Conservation (phyloP, 352 stramenopile species). For the Globisporangium spinosum region DNA sequence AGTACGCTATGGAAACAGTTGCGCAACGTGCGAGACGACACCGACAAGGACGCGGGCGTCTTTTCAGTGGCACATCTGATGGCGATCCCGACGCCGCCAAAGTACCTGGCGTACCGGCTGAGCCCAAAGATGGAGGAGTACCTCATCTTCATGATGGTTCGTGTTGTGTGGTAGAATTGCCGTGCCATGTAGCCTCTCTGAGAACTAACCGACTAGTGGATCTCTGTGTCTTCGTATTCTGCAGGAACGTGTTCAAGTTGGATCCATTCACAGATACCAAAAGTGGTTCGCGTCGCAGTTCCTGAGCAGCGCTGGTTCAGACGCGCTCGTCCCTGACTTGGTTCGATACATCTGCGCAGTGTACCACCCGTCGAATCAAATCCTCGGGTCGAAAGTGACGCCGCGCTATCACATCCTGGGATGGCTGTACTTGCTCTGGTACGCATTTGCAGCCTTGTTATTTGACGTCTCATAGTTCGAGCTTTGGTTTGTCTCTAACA, state of each 20-base stretch:
- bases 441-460: slow-evolving; percentile 7
- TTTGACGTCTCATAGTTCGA: neutral
- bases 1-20: slow-evolving; percentile 79
- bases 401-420: slow-evolving; percentile 84
- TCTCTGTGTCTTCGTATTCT: neutral
- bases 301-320: slow-evolving; percentile 57
- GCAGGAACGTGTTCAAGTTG: slow-evolving; percentile 72
- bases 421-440: slow-evolving; percentile 86
- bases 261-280: slow-evolving; percentile 76
- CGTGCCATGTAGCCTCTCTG: too few species aligned
- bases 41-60: slow-evolving; percentile 45
- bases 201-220: neutral
- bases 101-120: slow-evolving; percentile 75
- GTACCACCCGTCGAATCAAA: slow-evolving; percentile 81
- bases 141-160: slow-evolving; percentile 84
- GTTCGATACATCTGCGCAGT: slow-evolving; percentile 83
- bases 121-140: slow-evolving; percentile 87
- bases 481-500: neutral
- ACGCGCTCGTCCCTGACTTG: slow-evolving; percentile 74
- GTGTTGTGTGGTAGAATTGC: slow-evolving; percentile 4
- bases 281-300: slow-evolving; percentile 87
- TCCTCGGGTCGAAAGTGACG: slow-evolving; percentile 79
- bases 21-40: slow-evolving; percentile 57
- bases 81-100: slow-evolving; percentile 62
- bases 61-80: slow-evolving; percentile 76